A percentile compares a stretch with the other conserved stretches of the same genome.
Conservation (phyloP, 257 asterid species). For the Fraxinus pennsylvanica region DNA sequence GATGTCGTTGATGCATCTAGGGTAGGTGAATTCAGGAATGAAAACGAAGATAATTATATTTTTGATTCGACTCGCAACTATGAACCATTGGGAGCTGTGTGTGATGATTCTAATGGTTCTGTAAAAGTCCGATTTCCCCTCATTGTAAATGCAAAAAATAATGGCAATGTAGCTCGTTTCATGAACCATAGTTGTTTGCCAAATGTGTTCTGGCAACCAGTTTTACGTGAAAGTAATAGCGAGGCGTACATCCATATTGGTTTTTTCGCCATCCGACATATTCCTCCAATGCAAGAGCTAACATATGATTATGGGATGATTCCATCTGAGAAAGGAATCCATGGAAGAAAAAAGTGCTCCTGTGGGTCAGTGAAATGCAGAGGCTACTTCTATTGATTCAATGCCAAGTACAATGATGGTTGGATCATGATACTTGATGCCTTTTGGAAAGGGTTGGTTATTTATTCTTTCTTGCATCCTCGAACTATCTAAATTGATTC, state of each 20-base stretch:
- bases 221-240: constrained; percentile 37
- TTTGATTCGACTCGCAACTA: constrained; percentile 49
- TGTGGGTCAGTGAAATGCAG: constrained; percentile 46
- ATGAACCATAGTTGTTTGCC: constrained; percentile 62
- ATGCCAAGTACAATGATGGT: neutral
- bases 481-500: neutral
- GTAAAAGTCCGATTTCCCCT: constrained; percentile 40
- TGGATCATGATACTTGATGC: neutral
- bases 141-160: constrained; percentile 40
- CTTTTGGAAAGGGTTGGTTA: neutral
- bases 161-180: constrained; percentile 58
- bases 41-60: constrained; percentile 37
- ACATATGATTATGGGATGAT: constrained; percentile 49
- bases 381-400: constrained; percentile 39
- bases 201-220: constrained; percentile 49
- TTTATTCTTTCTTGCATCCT: neutral
- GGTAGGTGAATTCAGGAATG: constrained; percentile 37
- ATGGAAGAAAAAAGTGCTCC: constrained; percentile 46
- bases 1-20: constrained; percentile 41
- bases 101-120: constrained; percentile 31
- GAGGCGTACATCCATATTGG: constrained; percentile 42
- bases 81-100: constrained; percentile 35
- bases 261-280: constrained; percentile 42
- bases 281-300: constrained; percentile 55
- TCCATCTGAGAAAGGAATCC: constrained; percentile 35